These are phyloP conservation scores for Haplosporangium sp. DNA, from an alignment of 371 early-diverging fungal species.

Conservation along the genomic window DNA sequence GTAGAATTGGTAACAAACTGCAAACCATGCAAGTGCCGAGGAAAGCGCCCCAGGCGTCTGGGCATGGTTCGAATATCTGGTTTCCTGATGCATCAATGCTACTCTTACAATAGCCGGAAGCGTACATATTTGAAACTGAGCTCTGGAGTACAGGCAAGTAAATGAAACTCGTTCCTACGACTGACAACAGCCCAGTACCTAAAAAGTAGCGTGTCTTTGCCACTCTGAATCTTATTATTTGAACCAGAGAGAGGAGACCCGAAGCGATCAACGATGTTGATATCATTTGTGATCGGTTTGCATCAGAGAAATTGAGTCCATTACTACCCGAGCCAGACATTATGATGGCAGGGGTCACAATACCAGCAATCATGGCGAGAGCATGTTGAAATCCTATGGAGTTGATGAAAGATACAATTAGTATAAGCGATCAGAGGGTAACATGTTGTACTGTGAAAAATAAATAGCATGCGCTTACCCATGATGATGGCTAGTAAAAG, in stretches of 20 bases:
- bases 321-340: conserved; percentile 64
- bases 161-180: conserved; percentile 70
- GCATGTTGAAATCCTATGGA: conserved; percentile 65
- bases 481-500: conserved; percentile 66
- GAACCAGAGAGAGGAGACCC: conserved; percentile 64
- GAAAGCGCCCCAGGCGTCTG: conserved; percentile 69
- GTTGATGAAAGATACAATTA: no score
- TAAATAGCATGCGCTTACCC: conserved; percentile 39
- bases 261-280: conserved; percentile 70
- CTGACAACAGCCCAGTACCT: conserved; percentile 69
- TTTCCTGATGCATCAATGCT: conserved; percentile 58
- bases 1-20: conserved; percentile 63
- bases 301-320: conserved; percentile 61
- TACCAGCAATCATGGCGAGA: conserved; percentile 69
- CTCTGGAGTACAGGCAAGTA: conserved; percentile 60
- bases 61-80: conserved; percentile 62
- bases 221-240: conserved; percentile 69
- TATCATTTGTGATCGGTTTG: conserved; percentile 64
- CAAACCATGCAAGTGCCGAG: conserved; percentile 72
- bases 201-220: conserved; percentile 59
- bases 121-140: conserved; percentile 55
- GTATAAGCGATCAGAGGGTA: neutral
- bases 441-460: neutral
- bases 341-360: conserved; percentile 68
- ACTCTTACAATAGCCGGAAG: conserved; percentile 31